Conservation (phyloP, 179 eudicot species). For the Drosera spatulata region DNA sequence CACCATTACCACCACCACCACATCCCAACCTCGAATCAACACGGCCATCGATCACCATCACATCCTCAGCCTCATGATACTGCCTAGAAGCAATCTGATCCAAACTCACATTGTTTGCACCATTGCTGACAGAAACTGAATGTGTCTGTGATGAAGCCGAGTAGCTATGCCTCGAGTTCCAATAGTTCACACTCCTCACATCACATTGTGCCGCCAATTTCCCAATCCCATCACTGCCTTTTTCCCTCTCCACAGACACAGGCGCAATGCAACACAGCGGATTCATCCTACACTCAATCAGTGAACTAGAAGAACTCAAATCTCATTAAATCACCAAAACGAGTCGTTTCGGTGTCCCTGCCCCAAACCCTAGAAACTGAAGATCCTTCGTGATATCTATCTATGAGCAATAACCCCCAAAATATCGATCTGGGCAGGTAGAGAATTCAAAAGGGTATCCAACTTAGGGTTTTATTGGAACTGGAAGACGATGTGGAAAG, state of each 20-base stretch:
- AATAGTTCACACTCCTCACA: constrained; percentile 2
- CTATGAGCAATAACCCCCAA: no score
- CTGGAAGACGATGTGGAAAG: no score
- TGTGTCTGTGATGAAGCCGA: constrained; percentile 23
- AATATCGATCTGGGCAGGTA: no score
- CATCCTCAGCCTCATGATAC: constrained; percentile 40
- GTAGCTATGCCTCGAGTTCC: constrained; percentile 44
- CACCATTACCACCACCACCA: constrained; percentile 9
- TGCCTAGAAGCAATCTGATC: constrained; percentile 3
- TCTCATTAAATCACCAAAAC: no score
- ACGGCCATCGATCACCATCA: no score
- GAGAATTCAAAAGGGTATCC: no score
- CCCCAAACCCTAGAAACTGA: no score
- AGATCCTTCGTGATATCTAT: no score
- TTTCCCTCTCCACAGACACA: constrained; percentile 71
- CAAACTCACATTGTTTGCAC: constrained; percentile 17
- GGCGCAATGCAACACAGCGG: constrained; percentile 99
- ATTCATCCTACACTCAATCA: constrained; percentile 35
- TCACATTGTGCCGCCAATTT: constrained; percentile 13
- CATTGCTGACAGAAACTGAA: constrained; percentile 30
- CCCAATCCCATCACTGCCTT: constrained; percentile 18
- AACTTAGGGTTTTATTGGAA: no score
- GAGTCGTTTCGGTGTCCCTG: no score
- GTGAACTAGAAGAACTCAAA: no score
- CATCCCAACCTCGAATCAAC: no score